Base-by-base conservation (phyloP, 768 basidiomycete genomes). In the Amanita inopinata region DNA sequence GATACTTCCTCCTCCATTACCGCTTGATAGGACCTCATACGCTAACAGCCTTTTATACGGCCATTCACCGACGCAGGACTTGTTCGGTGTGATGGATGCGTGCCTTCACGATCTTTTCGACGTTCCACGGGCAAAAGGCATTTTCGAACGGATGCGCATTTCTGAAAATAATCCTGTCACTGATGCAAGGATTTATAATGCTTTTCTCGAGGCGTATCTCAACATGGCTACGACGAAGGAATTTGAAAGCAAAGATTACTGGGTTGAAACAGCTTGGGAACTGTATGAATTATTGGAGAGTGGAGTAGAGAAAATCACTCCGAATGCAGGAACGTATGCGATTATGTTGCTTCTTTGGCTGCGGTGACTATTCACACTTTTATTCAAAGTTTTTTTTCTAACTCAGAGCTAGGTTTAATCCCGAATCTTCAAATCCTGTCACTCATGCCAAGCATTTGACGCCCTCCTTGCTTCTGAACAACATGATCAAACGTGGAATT, bases 41-140 rank as follows among this genome's bases (percentile, higher is more conserved):
- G 45, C 60, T 9, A 66, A 73, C 49, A 70, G 72, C 48, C 49
- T 70, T 38, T 76, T 74, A 61, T 87, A 78, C 59, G 68, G 73
- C 3, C 75, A 85, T 56, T 75, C 85, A 0, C 57, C 63, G 0
- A 76, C 80, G 0, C 74, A 79, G 53, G 85, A 90, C 57, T 67
- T 74, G 42, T 56, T 87, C 8, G 78, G 84, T 0, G 73, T 93
- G 49, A 84, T 93, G 61, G 80, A 85, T 51, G 86, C 88, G 3
- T 93, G 91, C 56, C 61, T 93, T 9, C 72, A 82, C 56, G 75
- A 83, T 48, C 54, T 76, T 2, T 78, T 82, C 57, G 86, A 91
- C 56, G 77, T 91, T 0, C 67, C 72, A 0, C 82, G 91, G 4
- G 90, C 90, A 5, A 76, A 76, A 49, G 63, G 66, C 27, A 73